These are phyloP conservation scores for Periconia sp. DNA, from an alignment of 2,329 filamentous ascomycete species.

Conservation along the genomic window DNA sequence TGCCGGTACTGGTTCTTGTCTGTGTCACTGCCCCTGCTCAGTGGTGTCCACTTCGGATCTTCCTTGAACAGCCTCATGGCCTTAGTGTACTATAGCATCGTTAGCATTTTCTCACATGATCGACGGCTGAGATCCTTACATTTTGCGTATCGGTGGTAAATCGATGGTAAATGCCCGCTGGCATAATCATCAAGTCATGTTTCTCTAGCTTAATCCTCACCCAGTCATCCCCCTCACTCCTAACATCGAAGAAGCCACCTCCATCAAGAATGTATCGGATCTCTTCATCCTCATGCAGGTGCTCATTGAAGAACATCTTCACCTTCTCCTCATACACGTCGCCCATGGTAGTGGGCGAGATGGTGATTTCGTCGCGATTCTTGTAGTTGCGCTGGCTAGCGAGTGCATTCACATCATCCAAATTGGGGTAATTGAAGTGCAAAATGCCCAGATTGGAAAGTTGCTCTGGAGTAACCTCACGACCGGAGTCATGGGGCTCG, in stretches of 20 bases:
- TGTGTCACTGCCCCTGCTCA: conserved; percentile 80
- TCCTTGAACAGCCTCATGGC: conserved; percentile 98
- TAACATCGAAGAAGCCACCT: conserved; percentile 90
- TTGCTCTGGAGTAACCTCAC: conserved; percentile 66
- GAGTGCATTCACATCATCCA: conserved; percentile 74
- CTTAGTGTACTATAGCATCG: conserved; percentile 75
- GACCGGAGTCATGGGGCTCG: conserved; percentile 84
- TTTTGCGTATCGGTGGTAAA: conserved; percentile 95
- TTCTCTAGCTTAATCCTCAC: conserved; percentile 84
- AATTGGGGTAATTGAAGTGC: conserved; percentile 71
- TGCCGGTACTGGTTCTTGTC: conserved; percentile 80
- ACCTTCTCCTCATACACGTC: conserved; percentile 91
- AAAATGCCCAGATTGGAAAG: conserved; percentile 79
- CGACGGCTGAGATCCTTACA: conserved; percentile 60
- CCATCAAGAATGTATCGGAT: conserved; percentile 93
- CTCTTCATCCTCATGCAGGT: conserved; percentile 98
- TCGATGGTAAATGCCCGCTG: conserved; percentile 94
- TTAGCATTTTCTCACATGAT: conserved; percentile 18
- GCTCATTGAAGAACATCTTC: conserved; percentile 91
- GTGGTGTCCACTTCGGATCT: conserved; percentile 95
- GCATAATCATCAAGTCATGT: conserved; percentile 89
- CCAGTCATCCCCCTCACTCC: conserved; percentile 84
- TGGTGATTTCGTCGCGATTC: conserved; percentile 91
- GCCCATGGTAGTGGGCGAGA: conserved; percentile 86
- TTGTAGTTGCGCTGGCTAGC: conserved; percentile 81